phyloP scores from a whole-genome alignment of 441 rosid genomes.

The Geranium incanum region DNA sequence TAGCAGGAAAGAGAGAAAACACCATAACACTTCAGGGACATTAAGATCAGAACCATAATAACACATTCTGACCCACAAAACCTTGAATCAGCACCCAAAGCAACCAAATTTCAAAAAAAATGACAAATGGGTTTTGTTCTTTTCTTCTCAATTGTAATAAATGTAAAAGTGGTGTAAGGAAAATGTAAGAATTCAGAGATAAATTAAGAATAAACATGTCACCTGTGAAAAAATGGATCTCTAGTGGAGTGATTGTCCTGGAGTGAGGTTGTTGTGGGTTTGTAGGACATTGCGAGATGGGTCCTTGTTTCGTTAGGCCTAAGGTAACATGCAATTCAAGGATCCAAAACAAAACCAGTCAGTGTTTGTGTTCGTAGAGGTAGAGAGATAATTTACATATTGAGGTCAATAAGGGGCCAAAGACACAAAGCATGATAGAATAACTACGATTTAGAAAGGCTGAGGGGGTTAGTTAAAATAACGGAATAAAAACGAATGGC shows the following conservation, averaged over 20 bases:
- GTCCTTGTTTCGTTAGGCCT: neutral
- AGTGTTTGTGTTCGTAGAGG: neutral
- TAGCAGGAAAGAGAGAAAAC: neutral
- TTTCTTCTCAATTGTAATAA: neutral
- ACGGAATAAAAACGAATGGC: too few species aligned
- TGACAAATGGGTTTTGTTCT: neutral
- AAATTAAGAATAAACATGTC: neutral
- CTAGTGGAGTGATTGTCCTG: neutral
- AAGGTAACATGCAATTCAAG: neutral
- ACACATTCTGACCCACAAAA: neutral
- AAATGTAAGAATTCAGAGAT: neutral
- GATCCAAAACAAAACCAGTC: neutral
- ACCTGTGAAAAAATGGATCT: neutral
- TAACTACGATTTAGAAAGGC: too few species aligned
- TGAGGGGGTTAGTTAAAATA: too few species aligned
- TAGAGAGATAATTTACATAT: too few species aligned
- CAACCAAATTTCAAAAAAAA: conserved; percentile 2
- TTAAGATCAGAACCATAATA: neutral
- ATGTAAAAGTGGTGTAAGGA: neutral
- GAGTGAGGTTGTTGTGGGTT: neutral
- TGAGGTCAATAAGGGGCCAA: too few species aligned
- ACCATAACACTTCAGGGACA: neutral
- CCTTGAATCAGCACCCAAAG: neutral
- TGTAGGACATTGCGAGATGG: neutral
- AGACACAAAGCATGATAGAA: too few species aligned